Evolutionary conservation across 2,329 filamentous ascomycete genomes (phyloP).

Genomic region (Leptoxyphium fumago): DNA sequence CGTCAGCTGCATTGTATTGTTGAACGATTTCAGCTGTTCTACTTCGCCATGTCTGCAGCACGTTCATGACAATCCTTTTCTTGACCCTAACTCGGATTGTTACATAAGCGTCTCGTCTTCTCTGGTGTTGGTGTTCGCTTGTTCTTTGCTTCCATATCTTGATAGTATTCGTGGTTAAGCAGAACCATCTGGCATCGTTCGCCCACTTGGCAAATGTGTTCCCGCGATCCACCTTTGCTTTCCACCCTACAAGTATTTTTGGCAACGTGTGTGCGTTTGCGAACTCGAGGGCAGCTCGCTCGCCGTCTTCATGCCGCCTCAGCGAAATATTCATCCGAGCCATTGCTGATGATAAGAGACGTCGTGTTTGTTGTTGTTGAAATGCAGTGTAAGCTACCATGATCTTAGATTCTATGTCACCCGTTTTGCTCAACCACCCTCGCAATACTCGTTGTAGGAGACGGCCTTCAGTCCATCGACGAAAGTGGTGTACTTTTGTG

Average conservation of each 20-base stretch:
- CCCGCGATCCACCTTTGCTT: constrained; percentile 26
- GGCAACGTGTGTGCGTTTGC: constrained; percentile 27
- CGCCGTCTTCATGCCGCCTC: constrained; percentile 18
- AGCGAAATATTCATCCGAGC: constrained; percentile 14
- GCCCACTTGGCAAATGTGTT: constrained; percentile 38
- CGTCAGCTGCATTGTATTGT: constrained; percentile 26
- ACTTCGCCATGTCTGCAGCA: constrained; percentile 25
- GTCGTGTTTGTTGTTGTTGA: constrained; percentile 12
- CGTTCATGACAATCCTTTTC: constrained; percentile 34
- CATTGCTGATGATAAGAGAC: constrained; percentile 15
- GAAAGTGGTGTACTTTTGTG: constrained; percentile 26
- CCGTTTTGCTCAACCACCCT: constrained; percentile 5
- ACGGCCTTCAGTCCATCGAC: constrained; percentile 19
- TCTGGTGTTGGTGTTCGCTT: constrained; percentile 34
- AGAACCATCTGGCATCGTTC: constrained; percentile 41
- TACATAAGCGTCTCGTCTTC: constrained; percentile 41
- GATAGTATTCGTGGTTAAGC: constrained; percentile 34
- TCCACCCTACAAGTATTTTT: constrained; percentile 21
- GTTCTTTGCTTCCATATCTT: constrained; percentile 38
- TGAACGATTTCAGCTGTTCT: constrained; percentile 19
- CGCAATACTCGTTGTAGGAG: constrained; percentile 9
- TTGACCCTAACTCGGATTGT: constrained; percentile 39
- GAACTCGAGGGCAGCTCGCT: constrained; percentile 26
- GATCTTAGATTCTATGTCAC: constrained; percentile 5
- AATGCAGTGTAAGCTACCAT: constrained; percentile 8